Base-by-base conservation (phyloP, 257 asterid genomes). In the Voacanga thouarsii region DNA sequence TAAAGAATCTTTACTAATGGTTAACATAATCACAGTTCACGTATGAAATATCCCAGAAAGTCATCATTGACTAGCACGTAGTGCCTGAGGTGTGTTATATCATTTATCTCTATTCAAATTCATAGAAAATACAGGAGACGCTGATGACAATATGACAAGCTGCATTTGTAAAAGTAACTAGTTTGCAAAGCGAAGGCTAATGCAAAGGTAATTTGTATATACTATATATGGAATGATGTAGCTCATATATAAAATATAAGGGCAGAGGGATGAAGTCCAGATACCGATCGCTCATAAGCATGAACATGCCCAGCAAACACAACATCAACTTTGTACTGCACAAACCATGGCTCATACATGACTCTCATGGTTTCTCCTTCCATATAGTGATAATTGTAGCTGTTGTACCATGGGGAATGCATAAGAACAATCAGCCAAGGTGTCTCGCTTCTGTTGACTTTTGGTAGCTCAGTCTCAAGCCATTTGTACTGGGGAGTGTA, bases 281-380 rank as follows among this genome's bases (percentile, higher is more conserved):
- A 3, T 86, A 94, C 97, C 59, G 96, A 86, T 78, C 99, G 84
- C 72, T 95, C 99, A 47, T 95, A 93, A 16, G 98, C 97, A n/a
- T 95, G 98, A 71, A 95, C 97, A 76, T 93, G 99, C 75, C 99
- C 99, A 2, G 99, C 86, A 78, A 91, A 91, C 30, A 95, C 98
- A 30, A 95, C 67, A 70, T 95, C 99, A 55, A 95, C 99, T 82
- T 91, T 91, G 89, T 89, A 71, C 85, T 89, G 2, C 15, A 95
- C 96, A 55, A 95, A 86, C 97, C 92, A 91, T 0, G 88, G 82
- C 81, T 93, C 98, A 12, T 33, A 95, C 96, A 90, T 86, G 51
- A 93, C 97, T 82, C 99, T 85, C 98, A 95, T 93, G 72, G 90
- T 86, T 85, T 95, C 99, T n/a, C 98, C 99, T 88, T 95, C 99